These are phyloP conservation scores for Clavispora santaluciae DNA, from an alignment of 805 yeast species.

Conservation along the genomic window DNA sequence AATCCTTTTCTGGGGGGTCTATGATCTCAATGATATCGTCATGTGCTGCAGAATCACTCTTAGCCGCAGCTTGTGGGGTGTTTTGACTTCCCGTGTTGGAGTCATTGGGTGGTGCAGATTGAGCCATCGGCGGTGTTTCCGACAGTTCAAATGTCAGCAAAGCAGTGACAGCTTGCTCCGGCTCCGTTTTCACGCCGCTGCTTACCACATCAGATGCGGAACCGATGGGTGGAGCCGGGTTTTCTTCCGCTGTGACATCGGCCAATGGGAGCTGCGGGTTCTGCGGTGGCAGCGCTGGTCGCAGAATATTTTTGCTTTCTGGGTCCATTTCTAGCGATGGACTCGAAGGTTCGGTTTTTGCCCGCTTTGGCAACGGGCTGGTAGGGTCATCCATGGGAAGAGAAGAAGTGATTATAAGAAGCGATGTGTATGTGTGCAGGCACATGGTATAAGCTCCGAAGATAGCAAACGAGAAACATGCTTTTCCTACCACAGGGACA, in stretches of 20 bases:
- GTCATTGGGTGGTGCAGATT: not conserved
- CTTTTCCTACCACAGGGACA: too few species aligned
- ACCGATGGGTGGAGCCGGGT: not conserved
- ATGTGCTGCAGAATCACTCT: too few species aligned
- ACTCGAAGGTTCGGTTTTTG: not conserved
- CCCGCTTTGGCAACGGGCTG: constrained; percentile 1
- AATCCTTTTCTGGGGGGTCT: too few species aligned
- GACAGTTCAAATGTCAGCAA: not conserved
- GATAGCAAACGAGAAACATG: too few species aligned
- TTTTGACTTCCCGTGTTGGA: too few species aligned
- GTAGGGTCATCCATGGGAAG: not conserved
- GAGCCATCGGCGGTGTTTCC: not conserved
- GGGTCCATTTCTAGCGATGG: not conserved
- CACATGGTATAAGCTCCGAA: too few species aligned
- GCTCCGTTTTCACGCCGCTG: not conserved
- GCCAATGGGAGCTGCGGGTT: not conserved
- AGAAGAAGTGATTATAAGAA: not conserved
- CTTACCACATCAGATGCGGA: not conserved
- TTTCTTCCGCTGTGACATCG: not conserved
- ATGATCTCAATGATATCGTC: too few species aligned
- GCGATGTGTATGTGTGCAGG: constrained; percentile 1
- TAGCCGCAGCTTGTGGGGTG: too few species aligned
- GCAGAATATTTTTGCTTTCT: not conserved
- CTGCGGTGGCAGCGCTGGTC: not conserved
- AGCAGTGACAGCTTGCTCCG: not conserved